Evolutionary conservation across 164 flowering plant species (phyloP).

Genomic region (Piper longum): DNA sequence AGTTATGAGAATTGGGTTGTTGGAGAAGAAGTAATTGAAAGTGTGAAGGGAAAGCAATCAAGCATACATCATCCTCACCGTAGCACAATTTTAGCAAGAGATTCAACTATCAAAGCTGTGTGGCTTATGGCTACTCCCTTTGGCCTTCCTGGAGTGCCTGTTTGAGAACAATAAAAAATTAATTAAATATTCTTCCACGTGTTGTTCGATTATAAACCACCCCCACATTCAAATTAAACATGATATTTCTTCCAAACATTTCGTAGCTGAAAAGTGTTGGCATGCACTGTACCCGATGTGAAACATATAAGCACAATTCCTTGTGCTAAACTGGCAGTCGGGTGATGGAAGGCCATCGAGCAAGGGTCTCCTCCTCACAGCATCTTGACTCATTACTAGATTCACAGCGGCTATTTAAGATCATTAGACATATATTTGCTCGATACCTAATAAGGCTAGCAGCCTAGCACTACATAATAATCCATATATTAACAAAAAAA

Average conservation of each 20-base stretch:
- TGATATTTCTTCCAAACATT: too few relatives aligned
- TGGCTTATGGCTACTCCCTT: slow-evolving; percentile 78
- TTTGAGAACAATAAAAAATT: not conserved
- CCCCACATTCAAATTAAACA: too few relatives aligned
- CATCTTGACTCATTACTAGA: slow-evolving; percentile 32
- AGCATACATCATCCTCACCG: slow-evolving; percentile 66
- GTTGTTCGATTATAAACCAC: too few relatives aligned
- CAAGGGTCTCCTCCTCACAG: slow-evolving; percentile 14
- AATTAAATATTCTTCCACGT: too few relatives aligned
- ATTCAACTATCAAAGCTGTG: slow-evolving; percentile 64
- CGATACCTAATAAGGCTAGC: too few relatives aligned
- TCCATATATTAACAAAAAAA: too few relatives aligned
- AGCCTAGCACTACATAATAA: too few relatives aligned
- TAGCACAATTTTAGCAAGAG: slow-evolving; percentile 86
- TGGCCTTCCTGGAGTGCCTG: slow-evolving; percentile 92
- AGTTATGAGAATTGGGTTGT: not conserved
- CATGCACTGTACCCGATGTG: too few relatives aligned
- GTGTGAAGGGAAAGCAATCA: not conserved
- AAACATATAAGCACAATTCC: slow-evolving; percentile 68
- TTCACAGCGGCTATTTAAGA: not conserved
- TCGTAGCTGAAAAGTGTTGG: too few relatives aligned
- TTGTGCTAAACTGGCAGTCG: slow-evolving; percentile 45
- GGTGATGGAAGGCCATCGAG: slow-evolving; percentile 6
- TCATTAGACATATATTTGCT: too few relatives aligned
- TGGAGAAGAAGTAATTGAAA: not conserved